phyloP scores from a whole-genome alignment of 306 rosid species.

The Prunus mongolica region DNA sequence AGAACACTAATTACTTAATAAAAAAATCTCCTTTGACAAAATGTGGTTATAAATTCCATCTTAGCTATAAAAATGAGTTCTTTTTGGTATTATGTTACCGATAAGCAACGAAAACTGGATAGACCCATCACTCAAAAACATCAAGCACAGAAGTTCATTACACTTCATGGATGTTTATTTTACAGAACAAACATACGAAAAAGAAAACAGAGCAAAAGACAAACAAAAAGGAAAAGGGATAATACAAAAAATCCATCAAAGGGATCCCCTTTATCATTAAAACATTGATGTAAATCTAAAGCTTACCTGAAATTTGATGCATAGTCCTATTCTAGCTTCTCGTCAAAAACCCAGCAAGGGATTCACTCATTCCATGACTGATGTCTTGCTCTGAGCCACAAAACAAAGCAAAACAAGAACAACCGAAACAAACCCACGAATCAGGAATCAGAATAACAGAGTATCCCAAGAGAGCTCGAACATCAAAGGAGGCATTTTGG shows the following conservation, averaged over 20 bases:
- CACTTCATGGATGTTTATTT: background rate
- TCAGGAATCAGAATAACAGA: conserved; percentile 22
- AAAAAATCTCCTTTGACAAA: background rate
- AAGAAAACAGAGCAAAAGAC: background rate
- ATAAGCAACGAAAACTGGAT: background rate
- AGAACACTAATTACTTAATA: background rate
- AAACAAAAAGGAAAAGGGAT: background rate
- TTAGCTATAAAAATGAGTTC: background rate
- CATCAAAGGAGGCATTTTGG: conserved; percentile 35
- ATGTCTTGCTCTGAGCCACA: conserved; percentile 9
- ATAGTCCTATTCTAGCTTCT: background rate
- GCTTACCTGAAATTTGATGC: conserved; percentile 18
- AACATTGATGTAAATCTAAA: background rate
- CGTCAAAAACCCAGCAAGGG: conserved; percentile 14
- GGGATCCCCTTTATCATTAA: conserved; percentile 18
- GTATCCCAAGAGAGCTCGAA: conserved; percentile 24
- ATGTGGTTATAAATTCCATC: background rate
- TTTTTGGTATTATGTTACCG: background rate
- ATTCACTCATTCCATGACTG: conserved; percentile 23
- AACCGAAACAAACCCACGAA: conserved; percentile 22
- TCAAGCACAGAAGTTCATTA: background rate
- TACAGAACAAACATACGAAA: background rate
- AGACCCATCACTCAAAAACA: background rate
- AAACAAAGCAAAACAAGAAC: conserved; percentile 7
- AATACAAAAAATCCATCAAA: background rate